These are phyloP conservation scores for Monosporozyma aerobia DNA, from an alignment of 805 yeast species.

Conservation along the genomic window DNA sequence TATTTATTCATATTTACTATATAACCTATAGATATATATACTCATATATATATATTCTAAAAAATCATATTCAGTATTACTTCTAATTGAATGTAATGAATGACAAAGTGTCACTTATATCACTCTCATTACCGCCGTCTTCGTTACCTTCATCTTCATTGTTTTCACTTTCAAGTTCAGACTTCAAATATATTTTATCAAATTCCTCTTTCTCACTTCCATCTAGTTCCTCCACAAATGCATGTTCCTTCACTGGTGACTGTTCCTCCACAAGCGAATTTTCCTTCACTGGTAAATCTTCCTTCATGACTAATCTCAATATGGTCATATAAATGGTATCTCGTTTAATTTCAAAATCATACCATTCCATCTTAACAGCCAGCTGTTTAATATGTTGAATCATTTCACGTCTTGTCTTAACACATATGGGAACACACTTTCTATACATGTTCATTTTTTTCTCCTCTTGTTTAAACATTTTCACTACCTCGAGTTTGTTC, in stretches of 20 bases:
- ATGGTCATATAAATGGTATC: slow-evolving; percentile 31
- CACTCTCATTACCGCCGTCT: background rate
- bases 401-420: slow-evolving; percentile 43
- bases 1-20: background rate
- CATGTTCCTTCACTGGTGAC: too few species aligned
- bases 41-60: background rate
- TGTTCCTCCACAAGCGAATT: background rate
- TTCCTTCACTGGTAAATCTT: background rate
- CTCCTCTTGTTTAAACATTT: slow-evolving; percentile 32
- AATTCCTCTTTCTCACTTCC: background rate
- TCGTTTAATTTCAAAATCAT: slow-evolving; percentile 44
- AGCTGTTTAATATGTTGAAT: slow-evolving; percentile 37
- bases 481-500: slow-evolving; percentile 28
- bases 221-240: background rate
- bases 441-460: slow-evolving; percentile 33
- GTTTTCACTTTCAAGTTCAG: background rate
- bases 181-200: background rate
- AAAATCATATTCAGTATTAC: background rate
- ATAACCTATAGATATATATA: background rate
- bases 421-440: slow-evolving; percentile 45
- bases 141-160: background rate
- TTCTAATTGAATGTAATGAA: slow-evolving; percentile 1
- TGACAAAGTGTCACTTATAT: slow-evolving; percentile 1
- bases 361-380: slow-evolving; percentile 47
- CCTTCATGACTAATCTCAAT: background rate